These are phyloP conservation scores for Aspergillus carbonarius DNA, from an alignment of 2,329 filamentous ascomycete species.

Conservation along the genomic window DNA sequence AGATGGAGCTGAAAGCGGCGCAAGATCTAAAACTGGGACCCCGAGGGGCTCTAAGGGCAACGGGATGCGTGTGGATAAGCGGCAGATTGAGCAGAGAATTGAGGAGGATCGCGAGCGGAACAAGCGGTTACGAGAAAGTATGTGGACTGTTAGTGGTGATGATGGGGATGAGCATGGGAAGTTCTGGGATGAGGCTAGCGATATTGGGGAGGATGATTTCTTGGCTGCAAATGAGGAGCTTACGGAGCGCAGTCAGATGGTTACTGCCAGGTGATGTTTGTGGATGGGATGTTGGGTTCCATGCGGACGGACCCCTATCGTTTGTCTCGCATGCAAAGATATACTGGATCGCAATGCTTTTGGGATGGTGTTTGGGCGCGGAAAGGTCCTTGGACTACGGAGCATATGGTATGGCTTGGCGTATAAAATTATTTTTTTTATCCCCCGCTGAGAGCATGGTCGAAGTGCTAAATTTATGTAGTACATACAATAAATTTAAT, in stretches of 20 bases:
- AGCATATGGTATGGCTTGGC: not conserved
- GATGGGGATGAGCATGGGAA: slow-evolving; percentile 71
- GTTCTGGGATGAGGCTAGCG: slow-evolving; percentile 84
- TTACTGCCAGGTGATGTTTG: slow-evolving; percentile 22
- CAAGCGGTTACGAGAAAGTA: slow-evolving; percentile 85
- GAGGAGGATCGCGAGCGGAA: slow-evolving; percentile 96
- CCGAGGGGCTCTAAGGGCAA: slow-evolving; percentile 33
- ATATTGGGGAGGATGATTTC: slow-evolving; percentile 84
- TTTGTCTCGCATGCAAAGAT: not conserved
- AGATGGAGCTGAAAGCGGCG: slow-evolving; percentile 11
- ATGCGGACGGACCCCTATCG: not conserved
- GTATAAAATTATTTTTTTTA: not conserved
- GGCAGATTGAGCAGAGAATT: slow-evolving; percentile 90
- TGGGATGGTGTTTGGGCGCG: not conserved
- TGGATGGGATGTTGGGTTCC: not conserved
- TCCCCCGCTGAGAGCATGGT: not conserved
- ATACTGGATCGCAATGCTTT: not conserved
- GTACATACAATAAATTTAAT: not conserved
- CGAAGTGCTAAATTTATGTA: not conserved
- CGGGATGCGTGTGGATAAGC: slow-evolving; percentile 67
- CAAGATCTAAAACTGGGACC: slow-evolving; percentile 28
- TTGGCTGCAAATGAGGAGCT: slow-evolving; percentile 73
- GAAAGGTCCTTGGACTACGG: not conserved
- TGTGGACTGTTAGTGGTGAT: slow-evolving; percentile 78
- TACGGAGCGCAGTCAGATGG: slow-evolving; percentile 52